A percentile compares a stretch with the other conserved stretches of the same genome.
phyloP scores from a whole-genome alignment of 2,329 filamentous ascomycete genomes.

The Fusarium sterilihyphosum region DNA sequence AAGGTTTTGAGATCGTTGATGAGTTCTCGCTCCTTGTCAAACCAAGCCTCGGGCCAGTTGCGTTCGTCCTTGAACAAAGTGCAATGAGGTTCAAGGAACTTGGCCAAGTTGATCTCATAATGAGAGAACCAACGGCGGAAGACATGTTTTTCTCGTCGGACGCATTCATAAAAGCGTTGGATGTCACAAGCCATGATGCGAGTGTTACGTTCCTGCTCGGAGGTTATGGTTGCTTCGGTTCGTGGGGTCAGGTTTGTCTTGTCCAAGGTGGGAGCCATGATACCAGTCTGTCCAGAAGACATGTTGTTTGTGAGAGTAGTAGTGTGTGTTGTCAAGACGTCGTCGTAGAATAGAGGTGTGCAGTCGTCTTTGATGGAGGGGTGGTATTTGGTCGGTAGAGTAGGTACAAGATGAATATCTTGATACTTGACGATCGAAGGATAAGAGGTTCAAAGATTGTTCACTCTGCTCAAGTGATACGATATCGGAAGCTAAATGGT shows the following conservation, averaged over 20 bases:
- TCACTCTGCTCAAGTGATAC: not conserved
- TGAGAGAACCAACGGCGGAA: not conserved
- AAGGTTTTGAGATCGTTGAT: not conserved
- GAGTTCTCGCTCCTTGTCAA: not conserved
- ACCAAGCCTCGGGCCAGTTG: not conserved
- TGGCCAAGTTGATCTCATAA: not conserved
- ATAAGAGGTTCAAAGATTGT: not conserved
- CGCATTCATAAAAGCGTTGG: not conserved
- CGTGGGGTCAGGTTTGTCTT: not conserved
- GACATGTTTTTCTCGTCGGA: not conserved
- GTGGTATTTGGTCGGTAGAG: not conserved
- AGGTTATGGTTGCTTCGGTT: not conserved
- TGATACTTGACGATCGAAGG: not conserved
- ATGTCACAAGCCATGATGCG: not conserved
- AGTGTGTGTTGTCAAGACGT: not conserved
- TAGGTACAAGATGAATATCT: not conserved
- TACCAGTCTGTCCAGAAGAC: not conserved
- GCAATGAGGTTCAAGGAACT: not conserved
- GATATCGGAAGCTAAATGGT: not conserved
- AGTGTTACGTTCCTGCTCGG: not conserved
- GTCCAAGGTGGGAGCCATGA: not conserved
- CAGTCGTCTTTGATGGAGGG: not conserved
- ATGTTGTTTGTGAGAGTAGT: not conserved
- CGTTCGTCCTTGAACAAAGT: not conserved
- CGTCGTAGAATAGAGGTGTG: not conserved